A percentile compares a stretch with the other conserved stretches of the same genome.
Evolutionary conservation across 371 early-diverging fungal genomes (phyloP).

Genomic region (Mucor velutinosus): DNA sequence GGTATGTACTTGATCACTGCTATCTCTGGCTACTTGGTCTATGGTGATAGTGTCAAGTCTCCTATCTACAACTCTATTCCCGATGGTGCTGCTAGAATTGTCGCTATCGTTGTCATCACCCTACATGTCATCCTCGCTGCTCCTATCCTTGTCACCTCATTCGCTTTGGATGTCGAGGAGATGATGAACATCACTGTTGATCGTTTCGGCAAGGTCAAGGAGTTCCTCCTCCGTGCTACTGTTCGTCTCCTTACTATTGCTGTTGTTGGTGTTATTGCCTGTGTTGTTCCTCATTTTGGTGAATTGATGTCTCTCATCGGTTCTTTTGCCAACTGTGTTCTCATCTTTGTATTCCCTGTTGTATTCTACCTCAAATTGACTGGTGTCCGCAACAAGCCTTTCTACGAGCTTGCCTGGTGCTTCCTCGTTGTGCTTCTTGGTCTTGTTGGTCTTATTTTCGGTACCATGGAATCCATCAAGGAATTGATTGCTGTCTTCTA

Average conservation of each 20-base stretch:
- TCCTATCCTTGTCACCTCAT: constrained; percentile 78
- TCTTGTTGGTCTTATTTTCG: constrained; percentile 74
- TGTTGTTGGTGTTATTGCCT: constrained; percentile 61
- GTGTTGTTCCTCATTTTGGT: constrained; percentile 79
- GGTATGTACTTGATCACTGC: constrained; percentile 78
- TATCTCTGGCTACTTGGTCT: constrained; percentile 79
- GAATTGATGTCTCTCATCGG: constrained; percentile 85
- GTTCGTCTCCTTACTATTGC: constrained; percentile 15
- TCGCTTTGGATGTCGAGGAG: constrained; percentile 66
- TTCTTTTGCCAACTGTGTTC: constrained; percentile 73
- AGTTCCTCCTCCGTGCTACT: constrained; percentile 20
- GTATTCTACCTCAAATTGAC: constrained; percentile 78
- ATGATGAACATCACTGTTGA: constrained; percentile 54
- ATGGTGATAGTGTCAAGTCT: constrained; percentile 67
- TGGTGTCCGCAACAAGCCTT: constrained; percentile 61
- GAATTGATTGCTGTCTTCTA: constrained; percentile 43
- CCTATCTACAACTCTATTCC: constrained; percentile 81
- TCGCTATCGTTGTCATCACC: constrained; percentile 76
- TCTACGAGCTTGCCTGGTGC: constrained; percentile 62
- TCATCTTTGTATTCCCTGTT: constrained; percentile 86
- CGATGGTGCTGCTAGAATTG: constrained; percentile 45
- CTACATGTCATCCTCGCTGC: constrained; percentile 78
- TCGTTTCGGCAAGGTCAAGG: constrained; percentile 35
- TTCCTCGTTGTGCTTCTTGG: constrained; percentile 64
- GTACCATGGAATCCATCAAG: constrained; percentile 70